Base-by-base conservation (phyloP, 2,329 filamentous ascomycete species). In the Epichloe aotearoae region DNA sequence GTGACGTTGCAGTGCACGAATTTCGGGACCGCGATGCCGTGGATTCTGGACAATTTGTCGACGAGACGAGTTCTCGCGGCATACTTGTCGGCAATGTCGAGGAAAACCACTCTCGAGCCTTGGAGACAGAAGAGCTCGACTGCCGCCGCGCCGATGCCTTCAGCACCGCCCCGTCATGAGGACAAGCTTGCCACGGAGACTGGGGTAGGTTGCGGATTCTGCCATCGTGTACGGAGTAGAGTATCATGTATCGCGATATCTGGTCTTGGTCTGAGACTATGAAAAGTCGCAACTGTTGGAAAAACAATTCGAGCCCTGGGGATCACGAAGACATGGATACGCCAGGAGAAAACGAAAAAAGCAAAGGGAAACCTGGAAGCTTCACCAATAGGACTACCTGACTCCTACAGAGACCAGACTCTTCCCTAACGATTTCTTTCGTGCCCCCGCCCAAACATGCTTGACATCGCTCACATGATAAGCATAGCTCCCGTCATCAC, bases 81-180 rank as follows among this genome's bases (percentile, higher is more conserved):
- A 0, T 64, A 62, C 1, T 53, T n/a, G 34, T 63, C 55, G 1
- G 61, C 59, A 34, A 68, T 66, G 52, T 75, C 72, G 5, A 74
- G 57, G 55, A 75, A 69, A 34, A 73, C 56, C 45, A 74, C 72
- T 14, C 61, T 54, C n/a, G 65, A 64, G n/a, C 71, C 69, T 47
- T 74, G 71, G 2, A 62, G 58, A 49, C 66, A 66, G 56, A 74
- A 74, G 37, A 66, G 58, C 56, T 73, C 66, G 19, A 73, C 72
- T 8, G 67, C 64, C 2, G 67, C 58, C 1, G 69, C 67, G 37
- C 72, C 73, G 50, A 75, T 74, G 12, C 73, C 72, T 50, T 69
- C 66, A 34, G 72, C 72, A 2, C 69, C 73, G 37, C 73, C 72
- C 72, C 0, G 70, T 68, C 52, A 75, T 65, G 37, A 74, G 59